These are phyloP conservation scores for Nothopassalora personata DNA, from an alignment of 2,329 filamentous ascomycete species.

Conservation along the genomic window DNA sequence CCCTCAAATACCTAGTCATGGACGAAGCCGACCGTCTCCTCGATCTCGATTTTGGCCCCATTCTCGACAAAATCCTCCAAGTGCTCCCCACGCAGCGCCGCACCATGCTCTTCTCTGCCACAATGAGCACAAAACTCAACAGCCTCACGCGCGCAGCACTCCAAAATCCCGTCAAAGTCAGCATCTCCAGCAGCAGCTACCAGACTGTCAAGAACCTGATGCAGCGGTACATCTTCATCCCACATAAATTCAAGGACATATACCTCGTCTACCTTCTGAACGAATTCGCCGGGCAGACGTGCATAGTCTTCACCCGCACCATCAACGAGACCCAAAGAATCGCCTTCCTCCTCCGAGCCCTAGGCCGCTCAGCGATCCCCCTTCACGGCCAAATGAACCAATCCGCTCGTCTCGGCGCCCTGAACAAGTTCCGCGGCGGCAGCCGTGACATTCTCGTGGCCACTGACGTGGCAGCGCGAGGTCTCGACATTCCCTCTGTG, in stretches of 20 bases:
- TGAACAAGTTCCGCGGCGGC: slow-evolving; percentile 82
- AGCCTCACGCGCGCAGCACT: slow-evolving; percentile 84
- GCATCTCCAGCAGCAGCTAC: slow-evolving; percentile 76
- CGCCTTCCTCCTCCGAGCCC: slow-evolving; percentile 71
- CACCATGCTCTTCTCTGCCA: slow-evolving; percentile 90
- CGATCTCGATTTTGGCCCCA: slow-evolving; percentile 89
- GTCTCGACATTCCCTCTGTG: slow-evolving; percentile 88
- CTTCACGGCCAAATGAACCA: slow-evolving; percentile 90
- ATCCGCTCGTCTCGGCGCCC: slow-evolving; percentile 74
- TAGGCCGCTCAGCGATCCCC: slow-evolving; percentile 87
- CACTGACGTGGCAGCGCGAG: slow-evolving; percentile 88
- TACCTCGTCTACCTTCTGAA: slow-evolving; percentile 83
- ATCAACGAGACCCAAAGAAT: slow-evolving; percentile 86
- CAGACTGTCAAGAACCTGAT: slow-evolving; percentile 86
- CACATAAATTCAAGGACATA: slow-evolving; percentile 80
- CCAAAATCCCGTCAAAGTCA: slow-evolving; percentile 75
- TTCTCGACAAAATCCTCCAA: slow-evolving; percentile 88
- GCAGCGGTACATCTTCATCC: slow-evolving; percentile 81
- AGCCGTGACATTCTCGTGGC: slow-evolving; percentile 83
- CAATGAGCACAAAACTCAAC: slow-evolving; percentile 90
- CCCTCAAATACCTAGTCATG: slow-evolving; percentile 84
- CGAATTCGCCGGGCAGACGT: slow-evolving; percentile 77
- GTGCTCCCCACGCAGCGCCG: slow-evolving; percentile 70
- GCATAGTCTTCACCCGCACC: slow-evolving; percentile 87
- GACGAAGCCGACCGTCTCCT: slow-evolving; percentile 90